phyloP scores from a whole-genome alignment of 495 filamentous ascomycete species.

The Filosporella fistucella region DNA sequence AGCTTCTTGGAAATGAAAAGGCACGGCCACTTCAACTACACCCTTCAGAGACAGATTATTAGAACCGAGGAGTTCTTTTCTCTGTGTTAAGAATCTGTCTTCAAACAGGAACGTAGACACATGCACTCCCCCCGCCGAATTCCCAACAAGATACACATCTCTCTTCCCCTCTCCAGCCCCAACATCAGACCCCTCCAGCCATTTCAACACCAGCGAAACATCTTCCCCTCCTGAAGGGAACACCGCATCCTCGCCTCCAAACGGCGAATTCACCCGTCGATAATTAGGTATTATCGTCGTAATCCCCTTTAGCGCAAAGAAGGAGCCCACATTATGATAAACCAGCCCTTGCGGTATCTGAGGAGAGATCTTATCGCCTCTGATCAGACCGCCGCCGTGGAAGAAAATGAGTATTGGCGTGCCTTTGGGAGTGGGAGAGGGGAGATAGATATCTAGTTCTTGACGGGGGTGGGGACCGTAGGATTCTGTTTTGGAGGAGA shows the following conservation, averaged over 20 bases:
- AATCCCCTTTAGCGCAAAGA: conserved; percentile 34
- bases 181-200: conserved; percentile 23
- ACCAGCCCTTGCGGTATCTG: conserved; percentile 26
- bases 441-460: conserved; percentile 35
- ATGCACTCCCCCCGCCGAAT: conserved; percentile 40
- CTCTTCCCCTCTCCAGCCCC: conserved; percentile 18
- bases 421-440: conserved; percentile 16
- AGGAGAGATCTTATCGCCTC: conserved; percentile 29
- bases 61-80: conserved; percentile 18
- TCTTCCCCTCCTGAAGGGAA: conserved; percentile 22
- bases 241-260: conserved; percentile 16
- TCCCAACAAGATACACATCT: conserved; percentile 36
- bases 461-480: conserved; percentile 36
- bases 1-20: conserved; percentile 29
- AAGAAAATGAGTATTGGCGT: conserved; percentile 35
- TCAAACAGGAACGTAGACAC: conserved; percentile 32
- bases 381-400: conserved; percentile 37
- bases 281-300: conserved; percentile 37
- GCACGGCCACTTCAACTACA: conserved; percentile 29
- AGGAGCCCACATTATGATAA: conserved; percentile 35
- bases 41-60: conserved; percentile 29
- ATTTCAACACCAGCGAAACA: conserved; percentile 33
- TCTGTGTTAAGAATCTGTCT: conserved; percentile 23
- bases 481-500: conserved; percentile 23
- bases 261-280: conserved; percentile 25